These are phyloP conservation scores for Sphaerostilbella broomeana DNA, from an alignment of 2,329 filamentous ascomycete genomes.

Conservation along the genomic window DNA sequence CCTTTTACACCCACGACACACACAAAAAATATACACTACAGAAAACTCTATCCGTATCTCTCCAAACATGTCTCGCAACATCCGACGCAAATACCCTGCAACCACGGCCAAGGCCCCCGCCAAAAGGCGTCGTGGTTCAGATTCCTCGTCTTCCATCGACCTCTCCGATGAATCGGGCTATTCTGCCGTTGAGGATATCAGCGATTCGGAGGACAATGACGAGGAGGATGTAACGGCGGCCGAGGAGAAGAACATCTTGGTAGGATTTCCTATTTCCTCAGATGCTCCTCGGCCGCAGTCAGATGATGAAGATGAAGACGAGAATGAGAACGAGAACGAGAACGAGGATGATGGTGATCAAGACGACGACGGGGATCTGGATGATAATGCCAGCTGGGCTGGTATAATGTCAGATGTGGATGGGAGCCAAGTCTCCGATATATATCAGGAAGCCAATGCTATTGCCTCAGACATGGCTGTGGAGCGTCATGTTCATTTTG, in stretches of 20 bases:
- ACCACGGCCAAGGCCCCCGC: slow-evolving; percentile 37
- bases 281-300: slow-evolving; percentile 46
- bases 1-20: slow-evolving; percentile 4
- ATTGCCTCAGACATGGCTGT: slow-evolving; percentile 35
- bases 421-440: slow-evolving; percentile 38
- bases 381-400: slow-evolving; percentile 48
- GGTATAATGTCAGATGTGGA: slow-evolving; percentile 46
- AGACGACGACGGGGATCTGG: slow-evolving; percentile 30
- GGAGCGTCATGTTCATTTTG: slow-evolving; percentile 68
- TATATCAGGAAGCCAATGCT: slow-evolving; percentile 32
- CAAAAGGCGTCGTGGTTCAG: slow-evolving; percentile 45
- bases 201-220: slow-evolving; percentile 69
- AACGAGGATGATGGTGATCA: slow-evolving; percentile 31
- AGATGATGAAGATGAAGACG: slow-evolving; percentile 31
- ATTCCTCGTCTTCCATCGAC: slow-evolving; percentile 51
- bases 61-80: slow-evolving; percentile 53
- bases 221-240: slow-evolving; percentile 70
- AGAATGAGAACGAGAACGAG: slow-evolving; percentile 33
- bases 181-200: slow-evolving; percentile 71
- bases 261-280: slow-evolving; percentile 31
- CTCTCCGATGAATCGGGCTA: slow-evolving; percentile 65
- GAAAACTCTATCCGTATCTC: too few relatives aligned
- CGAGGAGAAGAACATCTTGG: slow-evolving; percentile 70
- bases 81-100: slow-evolving; percentile 40
- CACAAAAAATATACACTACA: not conserved